Percentiles rank a stretch among this genome's conserved stretches.
These are phyloP conservation scores for Mycena capillaripes DNA, from an alignment of 768 basidiomycete species.

Conservation along the genomic window DNA sequence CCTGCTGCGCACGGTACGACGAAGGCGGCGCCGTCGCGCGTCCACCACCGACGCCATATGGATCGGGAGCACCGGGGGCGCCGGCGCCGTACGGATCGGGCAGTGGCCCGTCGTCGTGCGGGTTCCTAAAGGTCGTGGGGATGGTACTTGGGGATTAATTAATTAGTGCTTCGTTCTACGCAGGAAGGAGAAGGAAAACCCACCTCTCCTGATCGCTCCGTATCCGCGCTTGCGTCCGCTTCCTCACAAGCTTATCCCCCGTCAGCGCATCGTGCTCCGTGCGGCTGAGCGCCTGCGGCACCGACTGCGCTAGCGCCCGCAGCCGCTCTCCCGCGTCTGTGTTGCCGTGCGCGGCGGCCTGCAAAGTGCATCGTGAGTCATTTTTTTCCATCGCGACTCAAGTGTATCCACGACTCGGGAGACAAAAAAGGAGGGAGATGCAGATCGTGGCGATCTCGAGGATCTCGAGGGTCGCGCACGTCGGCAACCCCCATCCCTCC, in stretches of 20 bases:
- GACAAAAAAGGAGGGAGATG: too few relatives aligned
- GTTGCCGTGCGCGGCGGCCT: slow-evolving; percentile 87
- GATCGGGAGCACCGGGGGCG: too few relatives aligned
- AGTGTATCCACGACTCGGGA: too few relatives aligned
- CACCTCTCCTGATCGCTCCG: slow-evolving; percentile 56
- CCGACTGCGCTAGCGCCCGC: slow-evolving; percentile 71
- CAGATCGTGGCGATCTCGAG: too few relatives aligned
- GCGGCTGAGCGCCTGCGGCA: slow-evolving; percentile 77
- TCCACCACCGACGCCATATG: too few relatives aligned
- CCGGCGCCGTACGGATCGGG: slow-evolving; percentile 33
- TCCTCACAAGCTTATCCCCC: slow-evolving; percentile 84
- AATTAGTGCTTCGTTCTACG: too few relatives aligned
- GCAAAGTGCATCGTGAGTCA: not conserved
- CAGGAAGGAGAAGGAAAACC: not conserved
- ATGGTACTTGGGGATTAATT: not conserved
- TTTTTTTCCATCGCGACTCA: too few relatives aligned
- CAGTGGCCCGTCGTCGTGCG: slow-evolving; percentile 20
- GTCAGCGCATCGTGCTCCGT: slow-evolving; percentile 86
- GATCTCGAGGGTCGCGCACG: too few relatives aligned
- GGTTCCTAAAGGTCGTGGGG: slow-evolving; percentile 23
- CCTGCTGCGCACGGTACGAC: slow-evolving; percentile 30
- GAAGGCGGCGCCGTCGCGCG: slow-evolving; percentile 36
- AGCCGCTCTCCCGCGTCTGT: slow-evolving; percentile 84
- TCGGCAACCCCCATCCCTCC: too few relatives aligned
- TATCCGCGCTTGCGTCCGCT: slow-evolving; percentile 79